Conservation (phyloP, 352 stramenopile species). For the Globisporangium alternatum region DNA sequence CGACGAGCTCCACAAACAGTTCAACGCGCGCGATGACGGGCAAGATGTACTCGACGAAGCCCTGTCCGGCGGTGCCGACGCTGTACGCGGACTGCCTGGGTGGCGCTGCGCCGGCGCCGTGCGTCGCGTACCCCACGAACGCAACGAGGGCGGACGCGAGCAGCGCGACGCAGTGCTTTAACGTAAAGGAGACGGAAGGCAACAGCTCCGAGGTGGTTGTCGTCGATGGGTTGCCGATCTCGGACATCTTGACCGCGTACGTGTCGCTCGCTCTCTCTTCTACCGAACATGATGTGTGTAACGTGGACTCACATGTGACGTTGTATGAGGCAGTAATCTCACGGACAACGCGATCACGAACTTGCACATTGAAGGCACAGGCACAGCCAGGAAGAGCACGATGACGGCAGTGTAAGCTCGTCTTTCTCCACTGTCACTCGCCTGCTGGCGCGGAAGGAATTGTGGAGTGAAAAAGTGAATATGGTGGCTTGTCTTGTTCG, state of each 20-base stretch:
- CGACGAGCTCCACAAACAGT: background rate
- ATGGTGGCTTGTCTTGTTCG: background rate
- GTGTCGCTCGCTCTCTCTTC: background rate
- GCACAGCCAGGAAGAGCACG: background rate
- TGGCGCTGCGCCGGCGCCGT: background rate
- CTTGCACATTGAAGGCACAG: constrained; percentile 3
- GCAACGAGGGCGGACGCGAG: background rate
- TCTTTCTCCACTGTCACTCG: background rate
- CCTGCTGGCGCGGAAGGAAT: no score
- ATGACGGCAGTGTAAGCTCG: constrained; percentile 9
- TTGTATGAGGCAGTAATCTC: constrained; percentile 5
- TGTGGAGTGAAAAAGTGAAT: no score
- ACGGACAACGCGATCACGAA: constrained; percentile 18
- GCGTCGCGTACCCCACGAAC: constrained; percentile 11
- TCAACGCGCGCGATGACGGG: background rate
- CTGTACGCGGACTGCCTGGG: constrained; percentile 8
- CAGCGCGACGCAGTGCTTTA: background rate
- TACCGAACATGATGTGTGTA: background rate
- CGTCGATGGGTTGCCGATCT: constrained; percentile 7
- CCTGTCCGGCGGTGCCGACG: constrained; percentile 9
- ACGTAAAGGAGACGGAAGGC: background rate
- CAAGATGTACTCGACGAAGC: background rate
- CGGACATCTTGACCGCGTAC: background rate
- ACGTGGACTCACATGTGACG: background rate
- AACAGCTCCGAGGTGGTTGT: background rate